Percentiles rank a stretch among this genome's conserved stretches.
Conservation (phyloP, 139 green algal genomes). For the Bryopsis sp. region DNA sequence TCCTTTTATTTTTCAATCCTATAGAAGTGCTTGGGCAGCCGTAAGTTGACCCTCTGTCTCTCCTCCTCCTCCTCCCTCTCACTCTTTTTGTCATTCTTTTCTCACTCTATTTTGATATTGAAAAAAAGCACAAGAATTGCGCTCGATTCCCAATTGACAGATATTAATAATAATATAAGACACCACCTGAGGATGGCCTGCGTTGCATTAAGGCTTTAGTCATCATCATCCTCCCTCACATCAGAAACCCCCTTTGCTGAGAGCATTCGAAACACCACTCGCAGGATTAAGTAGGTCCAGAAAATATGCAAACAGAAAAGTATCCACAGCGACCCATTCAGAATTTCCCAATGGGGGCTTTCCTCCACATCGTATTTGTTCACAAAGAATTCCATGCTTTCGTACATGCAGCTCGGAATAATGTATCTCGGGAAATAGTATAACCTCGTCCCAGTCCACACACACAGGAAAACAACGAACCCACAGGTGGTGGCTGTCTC, state of each 20-base stretch:
- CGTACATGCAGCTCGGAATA: conserved; percentile 28
- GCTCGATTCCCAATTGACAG: too few relatives aligned
- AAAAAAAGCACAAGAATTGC: too few relatives aligned
- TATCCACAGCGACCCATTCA: conserved; percentile 65
- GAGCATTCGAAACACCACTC: conserved; percentile 25
- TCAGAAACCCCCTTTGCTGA: conserved; percentile 36
- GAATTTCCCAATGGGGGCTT: conserved; percentile 64
- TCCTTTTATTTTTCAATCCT: too few relatives aligned
- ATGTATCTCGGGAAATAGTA: conserved; percentile 50
- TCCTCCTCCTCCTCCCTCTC: too few relatives aligned
- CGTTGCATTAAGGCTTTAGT: too few relatives aligned
- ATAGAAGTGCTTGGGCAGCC: too few relatives aligned
- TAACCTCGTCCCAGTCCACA: conserved; percentile 55
- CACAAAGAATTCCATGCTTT: conserved; percentile 7
- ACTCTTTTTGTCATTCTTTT: too few relatives aligned
- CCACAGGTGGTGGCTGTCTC: conserved; percentile 22
- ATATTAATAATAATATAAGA: too few relatives aligned
- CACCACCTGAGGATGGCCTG: too few relatives aligned
- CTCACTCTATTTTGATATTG: too few relatives aligned
- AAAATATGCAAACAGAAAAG: conserved; percentile 75
- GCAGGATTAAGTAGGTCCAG: conserved; percentile 73
- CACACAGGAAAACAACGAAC: conserved; percentile 54
- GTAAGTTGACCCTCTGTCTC: too few relatives aligned
- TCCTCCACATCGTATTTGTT: conserved; percentile 45
- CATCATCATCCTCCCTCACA: conserved; percentile 49